Evolutionary conservation across 345 rosid genomes (phyloP).

Genomic region (Mallotus nudiflorus): DNA sequence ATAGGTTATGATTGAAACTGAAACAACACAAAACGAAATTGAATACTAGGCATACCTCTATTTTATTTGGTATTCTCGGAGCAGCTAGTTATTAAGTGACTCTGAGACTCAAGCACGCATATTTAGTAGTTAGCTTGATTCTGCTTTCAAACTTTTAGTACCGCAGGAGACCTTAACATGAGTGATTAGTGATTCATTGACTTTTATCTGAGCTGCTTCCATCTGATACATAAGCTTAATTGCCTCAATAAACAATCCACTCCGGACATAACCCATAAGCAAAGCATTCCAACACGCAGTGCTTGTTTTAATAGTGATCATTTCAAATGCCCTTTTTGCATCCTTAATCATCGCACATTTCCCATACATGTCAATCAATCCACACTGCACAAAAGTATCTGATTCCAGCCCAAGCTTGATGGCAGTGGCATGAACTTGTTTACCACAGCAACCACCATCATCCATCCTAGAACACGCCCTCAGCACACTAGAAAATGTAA

Average conservation of each 20-base stretch:
- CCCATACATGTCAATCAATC: constrained; percentile 68
- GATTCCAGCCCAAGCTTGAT: constrained; percentile 59
- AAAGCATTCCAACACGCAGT: constrained; percentile 57
- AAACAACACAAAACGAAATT: background rate
- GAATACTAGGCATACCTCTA: background rate
- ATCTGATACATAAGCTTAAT: constrained; percentile 63
- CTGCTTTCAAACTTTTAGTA: constrained; percentile 8
- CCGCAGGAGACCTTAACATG: constrained; percentile 41
- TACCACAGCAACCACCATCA: constrained; percentile 48
- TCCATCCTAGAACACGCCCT: constrained; percentile 55
- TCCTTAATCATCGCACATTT: constrained; percentile 48
- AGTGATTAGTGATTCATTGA: constrained; percentile 37
- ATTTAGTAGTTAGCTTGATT: background rate
- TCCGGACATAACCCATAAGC: constrained; percentile 48
- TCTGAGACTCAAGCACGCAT: background rate
- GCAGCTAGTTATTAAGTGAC: too few relatives aligned
- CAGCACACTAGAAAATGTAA: constrained; percentile 45
- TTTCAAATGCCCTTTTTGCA: constrained; percentile 47
- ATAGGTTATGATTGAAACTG: background rate
- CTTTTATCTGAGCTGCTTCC: constrained; percentile 51
- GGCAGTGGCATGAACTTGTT: constrained; percentile 54
- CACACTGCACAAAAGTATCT: constrained; percentile 38
- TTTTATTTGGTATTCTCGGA: background rate
- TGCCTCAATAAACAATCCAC: constrained; percentile 50
- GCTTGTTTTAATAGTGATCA: constrained; percentile 23